These are phyloP conservation scores for Aphanoascus verrucosus DNA, from an alignment of 2,329 filamentous ascomycete genomes.

Conservation along the genomic window DNA sequence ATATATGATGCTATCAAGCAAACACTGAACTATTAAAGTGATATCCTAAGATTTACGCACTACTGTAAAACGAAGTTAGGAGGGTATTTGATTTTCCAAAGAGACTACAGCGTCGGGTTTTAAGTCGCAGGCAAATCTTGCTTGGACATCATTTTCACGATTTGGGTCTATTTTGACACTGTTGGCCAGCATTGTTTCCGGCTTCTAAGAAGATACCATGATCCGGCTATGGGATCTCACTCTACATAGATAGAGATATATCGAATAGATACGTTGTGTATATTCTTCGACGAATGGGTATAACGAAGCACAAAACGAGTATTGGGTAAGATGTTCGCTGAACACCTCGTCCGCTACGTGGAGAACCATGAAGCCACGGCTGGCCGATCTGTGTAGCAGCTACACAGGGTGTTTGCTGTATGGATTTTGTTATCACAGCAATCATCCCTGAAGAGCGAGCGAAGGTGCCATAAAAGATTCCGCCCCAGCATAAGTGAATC, in stretches of 20 bases:
- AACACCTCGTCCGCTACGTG: too few relatives aligned
- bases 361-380: too few relatives aligned
- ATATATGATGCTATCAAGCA: constrained; percentile 62
- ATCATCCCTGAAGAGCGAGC: too few relatives aligned
- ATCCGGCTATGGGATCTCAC: constrained; percentile 1
- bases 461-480: too few relatives aligned
- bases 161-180: background rate
- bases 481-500: too few relatives aligned
- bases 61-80: background rate
- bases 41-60: background rate
- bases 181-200: background rate
- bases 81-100: background rate
- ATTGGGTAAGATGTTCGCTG: too few relatives aligned
- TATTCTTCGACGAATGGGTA: background rate
- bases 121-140: background rate
- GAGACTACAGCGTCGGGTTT: background rate
- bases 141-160: background rate
- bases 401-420: too few relatives aligned
- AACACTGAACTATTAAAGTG: constrained; percentile 50
- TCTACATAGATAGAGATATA: constrained; percentile 10
- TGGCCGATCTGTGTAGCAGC: too few relatives aligned
- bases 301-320: too few relatives aligned
- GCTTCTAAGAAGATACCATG: constrained; percentile 7
- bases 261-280: background rate
- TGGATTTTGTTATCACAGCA: too few relatives aligned